Percentiles rank a stretch among this genome's conserved stretches.
Evolutionary conservation across 345 rosid genomes (phyloP).

Genomic region (Eucalyptus tenuipes): DNA sequence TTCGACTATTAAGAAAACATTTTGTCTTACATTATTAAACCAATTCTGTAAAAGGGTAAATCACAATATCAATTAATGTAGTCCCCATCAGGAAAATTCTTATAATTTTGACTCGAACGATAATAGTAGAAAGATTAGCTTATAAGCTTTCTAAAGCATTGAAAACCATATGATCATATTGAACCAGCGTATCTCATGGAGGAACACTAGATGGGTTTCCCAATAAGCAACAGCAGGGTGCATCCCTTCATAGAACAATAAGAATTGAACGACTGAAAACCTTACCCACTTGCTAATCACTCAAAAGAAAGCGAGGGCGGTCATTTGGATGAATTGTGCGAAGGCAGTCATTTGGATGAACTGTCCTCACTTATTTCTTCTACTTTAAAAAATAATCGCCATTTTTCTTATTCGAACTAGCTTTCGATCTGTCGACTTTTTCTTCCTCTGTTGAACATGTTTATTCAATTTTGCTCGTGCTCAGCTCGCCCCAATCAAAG

Average conservation of each 20-base stretch:
- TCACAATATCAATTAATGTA: too few species aligned
- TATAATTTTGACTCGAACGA: not conserved
- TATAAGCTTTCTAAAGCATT: not conserved
- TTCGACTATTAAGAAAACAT: too few species aligned
- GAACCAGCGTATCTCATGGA: not conserved
- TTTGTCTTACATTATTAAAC: too few species aligned
- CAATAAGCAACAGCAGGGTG: not conserved
- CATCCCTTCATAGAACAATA: not conserved
- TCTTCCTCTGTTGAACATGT: not conserved
- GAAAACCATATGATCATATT: not conserved
- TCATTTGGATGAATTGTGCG: too few species aligned
- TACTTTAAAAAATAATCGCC: not conserved
- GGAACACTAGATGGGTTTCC: not conserved
- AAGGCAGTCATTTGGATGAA: too few species aligned
- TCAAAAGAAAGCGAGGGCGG: too few species aligned
- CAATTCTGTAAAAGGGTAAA: accelerated
- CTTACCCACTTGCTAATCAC: not conserved
- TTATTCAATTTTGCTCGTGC: not conserved
- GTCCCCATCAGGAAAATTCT: accelerated
- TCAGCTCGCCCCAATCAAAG: not conserved
- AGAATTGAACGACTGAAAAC: not conserved
- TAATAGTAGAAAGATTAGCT: not conserved
- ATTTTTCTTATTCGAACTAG: not conserved
- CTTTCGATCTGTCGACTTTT: not conserved
- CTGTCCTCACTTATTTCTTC: not conserved